These are phyloP conservation scores for Leptosphaerulina australis DNA, from an alignment of 2,329 filamentous ascomycete species.

Conservation along the genomic window DNA sequence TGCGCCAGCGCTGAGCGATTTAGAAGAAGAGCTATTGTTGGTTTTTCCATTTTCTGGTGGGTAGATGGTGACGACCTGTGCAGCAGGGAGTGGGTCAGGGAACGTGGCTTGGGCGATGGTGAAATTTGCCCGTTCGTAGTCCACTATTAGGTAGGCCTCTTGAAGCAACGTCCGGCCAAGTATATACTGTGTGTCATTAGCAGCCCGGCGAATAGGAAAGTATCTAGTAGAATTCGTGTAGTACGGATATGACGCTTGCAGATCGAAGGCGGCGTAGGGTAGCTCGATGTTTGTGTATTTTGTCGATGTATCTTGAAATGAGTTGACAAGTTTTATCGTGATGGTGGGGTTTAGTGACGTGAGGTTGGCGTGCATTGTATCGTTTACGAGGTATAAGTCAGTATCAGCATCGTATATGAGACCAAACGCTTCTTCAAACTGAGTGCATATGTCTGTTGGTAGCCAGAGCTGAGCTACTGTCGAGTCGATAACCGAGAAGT, in stretches of 20 bases:
- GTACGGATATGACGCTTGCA: slow-evolving; percentile 57
- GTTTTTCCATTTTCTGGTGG: slow-evolving; percentile 11
- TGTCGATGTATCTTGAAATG: slow-evolving; percentile 35
- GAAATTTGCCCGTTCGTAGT: slow-evolving; percentile 56
- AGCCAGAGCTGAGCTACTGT: slow-evolving; percentile 52
- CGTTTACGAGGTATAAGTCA: slow-evolving; percentile 50
- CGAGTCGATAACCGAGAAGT: slow-evolving; percentile 50
- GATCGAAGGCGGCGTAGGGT: slow-evolving; percentile 57
- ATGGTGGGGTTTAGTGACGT: slow-evolving; percentile 42
- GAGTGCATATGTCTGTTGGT: slow-evolving; percentile 47
- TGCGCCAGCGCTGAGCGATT: slow-evolving; percentile 32
- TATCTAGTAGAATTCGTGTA: slow-evolving; percentile 68
- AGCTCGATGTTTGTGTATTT: slow-evolving; percentile 53
- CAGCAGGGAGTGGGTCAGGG: slow-evolving; percentile 38
- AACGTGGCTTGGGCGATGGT: slow-evolving; percentile 51
- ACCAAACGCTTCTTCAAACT: slow-evolving; percentile 49
- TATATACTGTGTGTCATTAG: slow-evolving; percentile 62
- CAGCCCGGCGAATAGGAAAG: slow-evolving; percentile 67
- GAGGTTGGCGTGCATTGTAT: slow-evolving; percentile 44
- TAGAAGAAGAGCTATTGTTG: slow-evolving; percentile 8
- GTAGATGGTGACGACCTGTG: slow-evolving; percentile 37
- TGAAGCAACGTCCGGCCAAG: slow-evolving; percentile 72
- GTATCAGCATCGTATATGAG: slow-evolving; percentile 47
- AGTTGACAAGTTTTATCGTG: slow-evolving; percentile 47
- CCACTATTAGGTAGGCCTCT: slow-evolving; percentile 62